Base-by-base conservation (phyloP, 768 basidiomycete genomes). In the Pleurotus sapidus region DNA sequence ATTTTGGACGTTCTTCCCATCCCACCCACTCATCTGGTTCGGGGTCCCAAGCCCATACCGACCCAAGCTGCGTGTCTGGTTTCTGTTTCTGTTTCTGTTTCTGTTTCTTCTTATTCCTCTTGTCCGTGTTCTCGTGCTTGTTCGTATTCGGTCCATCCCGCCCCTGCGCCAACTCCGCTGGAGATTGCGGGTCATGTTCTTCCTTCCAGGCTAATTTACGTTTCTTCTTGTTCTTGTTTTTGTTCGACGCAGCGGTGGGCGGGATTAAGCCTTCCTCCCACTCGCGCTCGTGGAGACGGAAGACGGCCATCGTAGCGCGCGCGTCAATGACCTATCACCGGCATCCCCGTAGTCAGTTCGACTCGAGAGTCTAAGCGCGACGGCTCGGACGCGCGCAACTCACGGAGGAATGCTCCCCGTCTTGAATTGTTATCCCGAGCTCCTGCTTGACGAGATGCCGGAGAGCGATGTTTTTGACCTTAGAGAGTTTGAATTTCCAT, bases 241-340 rank as follows among this genome's bases (percentile, higher is more conserved):
- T 11, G 30, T 34, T 2, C 30, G 30, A 11, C 15, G 11, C 27
- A 30, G 27, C 27, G 1, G 23, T 12, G 45, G 38, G 34, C n/a
- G 58, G 42, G 18, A 62, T 65, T 5, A 74, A 68, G 4, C 72
- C 69, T 17, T 77, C 77, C 61, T 98, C 95, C 93, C 93, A 98
- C 46, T 84, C 79, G 53, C 84, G 84, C 63, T 89, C 86, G 69
- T 95, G 81, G 14, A 95, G 66, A 5, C 94, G 81, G 69, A 90
- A 98, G 40, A 98, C 76, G 0, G 93, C 95, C 93, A 99, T 97
- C 0, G 95, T 91, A 0, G 95, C 96, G 50, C 95, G 82, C 0
- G 95, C 94, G 67, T 98, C 95, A 15, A 84, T 91, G 5, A 98
- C 87, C 95, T 97, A 58, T 23, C 54, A 9, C 30, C 1, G 30